phyloP scores from a whole-genome alignment of 192 early-diverging fungal species.

The Podila epigama region DNA sequence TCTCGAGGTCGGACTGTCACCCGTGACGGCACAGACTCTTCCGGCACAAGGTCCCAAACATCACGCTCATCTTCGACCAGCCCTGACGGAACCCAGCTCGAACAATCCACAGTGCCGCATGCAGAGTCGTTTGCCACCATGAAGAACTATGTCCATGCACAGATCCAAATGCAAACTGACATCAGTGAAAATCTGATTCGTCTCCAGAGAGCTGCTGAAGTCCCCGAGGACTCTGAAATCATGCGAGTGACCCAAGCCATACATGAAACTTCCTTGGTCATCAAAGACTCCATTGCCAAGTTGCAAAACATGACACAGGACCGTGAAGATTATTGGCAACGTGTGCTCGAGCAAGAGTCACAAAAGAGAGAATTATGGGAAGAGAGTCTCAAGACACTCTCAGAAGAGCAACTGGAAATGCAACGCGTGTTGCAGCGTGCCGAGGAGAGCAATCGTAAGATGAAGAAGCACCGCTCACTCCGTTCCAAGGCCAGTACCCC shows the following conservation, averaged over 20 bases:
- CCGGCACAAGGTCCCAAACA: constrained; percentile 6
- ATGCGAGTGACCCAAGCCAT: constrained; percentile 34
- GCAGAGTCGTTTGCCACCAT: constrained; percentile 54
- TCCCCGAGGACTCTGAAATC: constrained; percentile 31
- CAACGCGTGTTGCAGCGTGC: constrained; percentile 50
- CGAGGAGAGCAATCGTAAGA: constrained; percentile 47
- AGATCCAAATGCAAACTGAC: constrained; percentile 66
- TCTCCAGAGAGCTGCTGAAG: constrained; percentile 28
- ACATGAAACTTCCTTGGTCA: constrained; percentile 27
- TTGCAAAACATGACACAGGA: constrained; percentile 52
- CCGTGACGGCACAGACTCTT: neutral
- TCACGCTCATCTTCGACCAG: constrained; percentile 39
- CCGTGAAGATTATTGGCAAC: constrained; percentile 54
- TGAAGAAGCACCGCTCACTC: constrained; percentile 39
- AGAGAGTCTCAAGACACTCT: constrained; percentile 51
- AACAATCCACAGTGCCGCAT: constrained; percentile 36
- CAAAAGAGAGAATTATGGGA: constrained; percentile 57
- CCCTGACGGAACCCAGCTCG: constrained; percentile 1
- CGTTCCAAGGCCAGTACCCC: constrained; percentile 31
- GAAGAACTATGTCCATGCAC: constrained; percentile 61
- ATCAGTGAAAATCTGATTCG: constrained; percentile 58
- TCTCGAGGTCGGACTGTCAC: constrained; percentile 14
- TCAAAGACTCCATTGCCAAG: constrained; percentile 34
- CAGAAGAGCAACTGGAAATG: constrained; percentile 55
- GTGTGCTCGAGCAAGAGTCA: constrained; percentile 51